Conservation (phyloP, 1,139 yeast species). For the Protomyces inouyei region DNA sequence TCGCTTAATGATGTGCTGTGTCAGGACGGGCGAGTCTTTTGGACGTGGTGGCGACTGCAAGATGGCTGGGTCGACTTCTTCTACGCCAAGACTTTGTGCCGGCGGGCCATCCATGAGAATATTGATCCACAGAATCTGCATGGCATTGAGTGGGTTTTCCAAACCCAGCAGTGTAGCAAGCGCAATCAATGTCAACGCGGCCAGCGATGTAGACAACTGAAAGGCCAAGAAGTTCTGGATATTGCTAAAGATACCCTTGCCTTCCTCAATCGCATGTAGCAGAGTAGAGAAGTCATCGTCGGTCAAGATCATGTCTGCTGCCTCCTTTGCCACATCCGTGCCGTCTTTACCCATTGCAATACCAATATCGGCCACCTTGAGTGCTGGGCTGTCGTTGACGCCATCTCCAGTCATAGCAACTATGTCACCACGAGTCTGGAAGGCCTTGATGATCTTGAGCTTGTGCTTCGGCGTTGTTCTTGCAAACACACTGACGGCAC, state of each 20-base stretch:
- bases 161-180: slow-evolving; percentile 77
- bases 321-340: slow-evolving; percentile 97
- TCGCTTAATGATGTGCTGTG: slow-evolving; percentile 61
- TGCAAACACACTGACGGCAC: slow-evolving; percentile 84
- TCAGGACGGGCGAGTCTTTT: slow-evolving; percentile 75
- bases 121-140: slow-evolving; percentile 95
- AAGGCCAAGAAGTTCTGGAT: slow-evolving; percentile 91
- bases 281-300: slow-evolving; percentile 96
- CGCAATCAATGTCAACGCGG: slow-evolving; percentile 85
- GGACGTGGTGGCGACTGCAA: slow-evolving; percentile 92
- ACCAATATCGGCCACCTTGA: slow-evolving; percentile 94
- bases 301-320: slow-evolving; percentile 94
- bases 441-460: slow-evolving; percentile 81
- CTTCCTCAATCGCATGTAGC: slow-evolving; percentile 87
- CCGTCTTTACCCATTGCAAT: slow-evolving; percentile 96
- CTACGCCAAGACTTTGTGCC: slow-evolving; percentile 95
- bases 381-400: slow-evolving; percentile 98
- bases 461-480: slow-evolving; percentile 97
- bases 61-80: slow-evolving; percentile 91
- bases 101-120: slow-evolving; percentile 99
- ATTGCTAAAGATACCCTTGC: slow-evolving; percentile 90
- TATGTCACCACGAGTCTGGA: slow-evolving; percentile 87
- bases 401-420: slow-evolving; percentile 99
- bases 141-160: slow-evolving; percentile 95
- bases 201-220: slow-evolving; percentile 91